phyloP scores from a whole-genome alignment of 2,329 filamentous ascomycete species.

The Venturia asperata region DNA sequence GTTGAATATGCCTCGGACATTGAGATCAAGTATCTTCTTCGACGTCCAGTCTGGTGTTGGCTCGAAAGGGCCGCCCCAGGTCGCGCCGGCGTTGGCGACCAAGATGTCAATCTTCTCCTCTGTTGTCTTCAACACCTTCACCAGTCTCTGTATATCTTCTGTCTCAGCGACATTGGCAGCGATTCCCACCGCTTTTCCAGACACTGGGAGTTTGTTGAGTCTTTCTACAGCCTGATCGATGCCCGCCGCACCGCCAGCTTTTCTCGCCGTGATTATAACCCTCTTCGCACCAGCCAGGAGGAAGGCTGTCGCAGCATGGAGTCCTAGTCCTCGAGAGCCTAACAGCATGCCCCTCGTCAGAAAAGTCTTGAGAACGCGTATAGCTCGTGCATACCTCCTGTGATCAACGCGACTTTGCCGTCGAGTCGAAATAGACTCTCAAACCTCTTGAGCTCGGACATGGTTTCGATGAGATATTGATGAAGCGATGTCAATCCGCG shows the following conservation, averaged over 20 bases:
- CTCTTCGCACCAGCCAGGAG: constrained; percentile 35
- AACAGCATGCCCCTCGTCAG: neutral
- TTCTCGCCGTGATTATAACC: constrained; percentile 35
- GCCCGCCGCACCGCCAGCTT: constrained; percentile 32
- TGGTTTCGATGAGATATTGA: constrained; percentile 19
- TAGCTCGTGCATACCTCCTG: constrained; percentile 27
- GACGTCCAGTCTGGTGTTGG: constrained; percentile 31
- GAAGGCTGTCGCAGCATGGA: constrained; percentile 35
- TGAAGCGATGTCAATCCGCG: neutral
- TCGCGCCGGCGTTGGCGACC: constrained; percentile 35
- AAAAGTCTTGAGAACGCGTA: neutral
- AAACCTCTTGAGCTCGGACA: constrained; percentile 31
- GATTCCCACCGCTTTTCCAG: constrained; percentile 31
- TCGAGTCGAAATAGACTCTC: constrained; percentile 32
- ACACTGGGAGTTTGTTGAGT: constrained; percentile 33
- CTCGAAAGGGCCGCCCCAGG: constrained; percentile 35
- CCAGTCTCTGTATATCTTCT: constrained; percentile 31
- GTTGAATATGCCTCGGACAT: constrained; percentile 36
- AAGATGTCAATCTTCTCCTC: constrained; percentile 33
- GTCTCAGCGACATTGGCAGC: constrained; percentile 34
- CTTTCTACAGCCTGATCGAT: constrained; percentile 34
- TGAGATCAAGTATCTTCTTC: constrained; percentile 34
- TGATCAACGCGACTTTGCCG: constrained; percentile 34
- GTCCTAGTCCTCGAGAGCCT: constrained; percentile 37
- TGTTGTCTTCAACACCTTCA: constrained; percentile 29